Percentiles rank a stretch among this genome's conserved stretches.
Conservation (phyloP, 2,329 filamentous ascomycete genomes). For the Sclerotinia sclerotiorum region DNA sequence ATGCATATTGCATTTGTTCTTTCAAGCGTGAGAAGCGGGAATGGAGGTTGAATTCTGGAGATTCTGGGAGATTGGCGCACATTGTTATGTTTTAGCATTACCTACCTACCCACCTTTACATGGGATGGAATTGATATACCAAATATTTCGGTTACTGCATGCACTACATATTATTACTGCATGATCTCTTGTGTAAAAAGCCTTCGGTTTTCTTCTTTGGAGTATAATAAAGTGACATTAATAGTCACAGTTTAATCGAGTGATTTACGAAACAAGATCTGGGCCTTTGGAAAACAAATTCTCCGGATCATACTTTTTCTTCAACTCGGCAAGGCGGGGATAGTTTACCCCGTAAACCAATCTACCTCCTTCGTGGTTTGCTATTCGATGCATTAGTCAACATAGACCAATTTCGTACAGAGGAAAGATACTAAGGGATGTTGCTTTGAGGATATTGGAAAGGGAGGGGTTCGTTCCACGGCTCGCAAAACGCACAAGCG, state of each 20-base stretch:
- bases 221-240: background rate
- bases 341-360: constrained; percentile 30
- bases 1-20: constrained; percentile 22
- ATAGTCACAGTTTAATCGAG: background rate
- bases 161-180: background rate
- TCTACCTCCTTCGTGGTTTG: constrained; percentile 25
- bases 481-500: background rate
- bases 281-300: constrained; percentile 23
- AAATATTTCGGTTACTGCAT: background rate
- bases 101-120: background rate
- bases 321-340: constrained; percentile 29
- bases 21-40: background rate
- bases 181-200: background rate
- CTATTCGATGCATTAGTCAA: constrained; percentile 15
- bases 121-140: background rate
- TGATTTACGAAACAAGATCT: constrained; percentile 8
- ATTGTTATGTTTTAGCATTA: constrained; percentile 2
- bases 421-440: background rate
- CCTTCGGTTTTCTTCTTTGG: background rate
- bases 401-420: background rate
- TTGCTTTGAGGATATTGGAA: background rate
- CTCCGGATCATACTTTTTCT: constrained; percentile 32
- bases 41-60: background rate
- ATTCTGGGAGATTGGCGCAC: background rate
- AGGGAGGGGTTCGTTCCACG: background rate